Conservation (phyloP, 2,329 filamentous ascomycete species). For the Phaeosphaeria sp. region DNA sequence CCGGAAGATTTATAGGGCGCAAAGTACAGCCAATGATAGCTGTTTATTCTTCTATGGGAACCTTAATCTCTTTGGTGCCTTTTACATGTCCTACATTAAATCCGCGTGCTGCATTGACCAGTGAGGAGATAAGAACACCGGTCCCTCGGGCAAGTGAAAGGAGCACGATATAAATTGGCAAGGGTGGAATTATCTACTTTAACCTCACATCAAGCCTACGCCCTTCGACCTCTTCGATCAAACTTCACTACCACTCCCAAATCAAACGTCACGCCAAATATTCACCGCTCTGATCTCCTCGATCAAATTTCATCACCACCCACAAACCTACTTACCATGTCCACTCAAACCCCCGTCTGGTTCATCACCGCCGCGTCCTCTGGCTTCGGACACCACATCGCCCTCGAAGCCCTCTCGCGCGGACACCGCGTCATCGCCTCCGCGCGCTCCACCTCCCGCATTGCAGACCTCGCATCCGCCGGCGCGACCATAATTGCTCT, state of each 20-base stretch:
- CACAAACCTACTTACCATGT: not conserved
- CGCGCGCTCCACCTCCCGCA: slow-evolving; percentile 49
- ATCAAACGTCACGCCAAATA: not conserved
- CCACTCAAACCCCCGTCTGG: slow-evolving; percentile 49
- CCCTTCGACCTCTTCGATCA: too few species aligned
- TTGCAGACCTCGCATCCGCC: slow-evolving; percentile 42
- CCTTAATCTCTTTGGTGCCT: too few species aligned
- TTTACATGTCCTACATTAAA: too few species aligned
- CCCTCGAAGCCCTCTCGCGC: slow-evolving; percentile 51
- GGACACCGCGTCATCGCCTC: slow-evolving; percentile 60
- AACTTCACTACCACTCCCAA: too few species aligned
- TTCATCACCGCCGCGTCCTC: slow-evolving; percentile 59
- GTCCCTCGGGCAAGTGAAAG: too few species aligned
- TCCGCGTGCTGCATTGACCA: too few species aligned
- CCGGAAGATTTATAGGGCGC: not conserved
- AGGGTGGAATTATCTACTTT: too few species aligned
- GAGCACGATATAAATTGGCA: too few species aligned
- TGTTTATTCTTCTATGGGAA: too few species aligned
- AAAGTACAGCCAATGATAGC: too few species aligned
- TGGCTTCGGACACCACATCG: slow-evolving; percentile 57
- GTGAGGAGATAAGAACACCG: too few species aligned
- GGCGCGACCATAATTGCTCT: slow-evolving; percentile 48
- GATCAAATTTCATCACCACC: not conserved
- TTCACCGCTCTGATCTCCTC: not conserved
- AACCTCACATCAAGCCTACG: too few species aligned